phyloP scores from a whole-genome alignment of 2,329 filamentous ascomycete genomes.

The Phoma sp. region DNA sequence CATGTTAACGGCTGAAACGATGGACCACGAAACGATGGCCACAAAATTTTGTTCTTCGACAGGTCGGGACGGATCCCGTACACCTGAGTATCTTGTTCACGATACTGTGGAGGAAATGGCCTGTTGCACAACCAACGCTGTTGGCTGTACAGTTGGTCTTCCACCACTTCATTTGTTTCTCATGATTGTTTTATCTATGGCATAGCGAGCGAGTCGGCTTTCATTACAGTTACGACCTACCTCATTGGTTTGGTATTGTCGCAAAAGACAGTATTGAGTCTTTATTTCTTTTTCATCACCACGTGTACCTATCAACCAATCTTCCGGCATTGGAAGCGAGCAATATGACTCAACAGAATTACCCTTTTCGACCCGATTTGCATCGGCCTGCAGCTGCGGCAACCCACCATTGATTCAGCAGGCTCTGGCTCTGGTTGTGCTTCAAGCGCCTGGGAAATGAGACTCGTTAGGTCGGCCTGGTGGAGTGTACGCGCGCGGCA shows the following conservation, averaged over 20 bases:
- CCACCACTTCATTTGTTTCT: conserved; percentile 29
- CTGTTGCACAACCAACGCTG: conserved; percentile 9
- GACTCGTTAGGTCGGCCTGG: not conserved
- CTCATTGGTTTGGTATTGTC: conserved; percentile 15
- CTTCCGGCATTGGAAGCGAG: conserved; percentile 14
- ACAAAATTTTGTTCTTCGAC: conserved; percentile 13
- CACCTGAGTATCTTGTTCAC: conserved; percentile 18
- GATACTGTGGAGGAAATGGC: conserved; percentile 4
- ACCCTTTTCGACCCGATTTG: conserved; percentile 10
- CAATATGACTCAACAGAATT: conserved; percentile 16
- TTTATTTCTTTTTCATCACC: conserved; percentile 6
- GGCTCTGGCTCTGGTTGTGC: not conserved
- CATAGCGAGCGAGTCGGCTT: conserved; percentile 45
- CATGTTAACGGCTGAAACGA: conserved; percentile 35
- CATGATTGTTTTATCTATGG: conserved; percentile 47
- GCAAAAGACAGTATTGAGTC: conserved; percentile 6
- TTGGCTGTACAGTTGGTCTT: conserved; percentile 18
- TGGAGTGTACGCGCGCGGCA: not conserved
- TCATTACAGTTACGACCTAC: conserved; percentile 18
- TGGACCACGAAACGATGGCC: conserved; percentile 37
- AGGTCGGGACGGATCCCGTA: conserved; percentile 8
- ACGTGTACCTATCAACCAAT: conserved; percentile 27
- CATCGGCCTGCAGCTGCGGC: conserved; percentile 3
- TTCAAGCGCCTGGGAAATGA: conserved; percentile 3
- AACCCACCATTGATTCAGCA: not conserved